A percentile compares a stretch with the other conserved stretches of the same genome.
These are phyloP conservation scores for Erucastrum elatum DNA, from an alignment of 345 rosid species.

Conservation along the genomic window DNA sequence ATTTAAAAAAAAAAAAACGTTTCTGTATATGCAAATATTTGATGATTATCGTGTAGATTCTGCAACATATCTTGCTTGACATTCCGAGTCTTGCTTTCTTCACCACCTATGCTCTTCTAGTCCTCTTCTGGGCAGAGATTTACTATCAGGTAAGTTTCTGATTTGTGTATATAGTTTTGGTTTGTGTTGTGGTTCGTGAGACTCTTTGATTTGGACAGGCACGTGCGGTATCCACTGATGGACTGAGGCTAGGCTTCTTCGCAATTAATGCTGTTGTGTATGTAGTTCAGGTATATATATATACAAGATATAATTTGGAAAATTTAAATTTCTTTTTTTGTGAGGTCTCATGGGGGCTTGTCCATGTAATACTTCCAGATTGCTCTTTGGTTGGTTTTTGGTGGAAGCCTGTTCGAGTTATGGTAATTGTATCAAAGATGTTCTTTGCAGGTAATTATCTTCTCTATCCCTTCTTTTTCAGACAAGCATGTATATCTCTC, in stretches of 20 bases:
- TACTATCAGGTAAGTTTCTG: conserved; percentile 68
- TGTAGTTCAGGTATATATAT: conserved; percentile 61
- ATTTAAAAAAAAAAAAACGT: no score
- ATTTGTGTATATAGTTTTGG: neutral
- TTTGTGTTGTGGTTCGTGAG: neutral
- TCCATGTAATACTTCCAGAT: conserved; percentile 46
- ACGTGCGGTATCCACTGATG: conserved; percentile 81
- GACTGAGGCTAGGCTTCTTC: conserved; percentile 77
- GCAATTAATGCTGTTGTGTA: conserved; percentile 74
- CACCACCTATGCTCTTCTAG: conserved; percentile 85
- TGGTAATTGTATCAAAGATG: conserved; percentile 66
- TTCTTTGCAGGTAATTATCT: conserved; percentile 73
- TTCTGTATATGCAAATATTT: no score
- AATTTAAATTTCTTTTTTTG: neutral
- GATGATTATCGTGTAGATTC: conserved; percentile 45
- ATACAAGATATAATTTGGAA: neutral
- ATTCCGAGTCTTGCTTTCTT: conserved; percentile 91
- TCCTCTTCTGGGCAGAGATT: conserved; percentile 96
- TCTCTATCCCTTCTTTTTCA: neutral
- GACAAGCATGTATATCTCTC: neutral
- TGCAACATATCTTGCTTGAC: conserved; percentile 77
- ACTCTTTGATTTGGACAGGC: conserved; percentile 52
- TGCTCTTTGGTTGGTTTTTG: conserved; percentile 78
- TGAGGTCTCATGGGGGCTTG: neutral
- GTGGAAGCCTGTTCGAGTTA: conserved; percentile 66